Base-by-base conservation (phyloP, 805 yeast species). In the Candida tammaniensis region DNA sequence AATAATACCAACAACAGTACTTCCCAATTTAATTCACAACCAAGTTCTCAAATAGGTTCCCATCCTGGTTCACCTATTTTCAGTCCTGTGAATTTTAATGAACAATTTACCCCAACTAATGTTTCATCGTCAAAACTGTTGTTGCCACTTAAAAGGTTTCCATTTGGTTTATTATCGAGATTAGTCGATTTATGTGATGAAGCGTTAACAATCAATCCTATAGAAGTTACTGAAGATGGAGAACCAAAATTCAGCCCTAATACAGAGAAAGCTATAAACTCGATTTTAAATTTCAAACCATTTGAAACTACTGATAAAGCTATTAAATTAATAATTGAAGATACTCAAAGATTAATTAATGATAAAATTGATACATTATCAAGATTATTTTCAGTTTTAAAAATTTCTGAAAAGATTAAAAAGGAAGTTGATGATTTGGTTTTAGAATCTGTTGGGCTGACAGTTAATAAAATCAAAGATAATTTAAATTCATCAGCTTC, bases 391-490 rank as follows among this genome's bases (percentile, higher is more conserved):
- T 83, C 88, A 41, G 76, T 86, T 2, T 65, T 86, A 40, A 77
- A 82, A 36, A 87, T 82, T 54, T 79, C 85, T 14, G 82, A 82
- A 43, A 81, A 78, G 47, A 78, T 88, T 31, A 83, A 86, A 34
- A 75, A 72, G 33, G 96, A 89, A 55, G 84, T 87, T 3, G 93
- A 87, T 51, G 70, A 59, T 14, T 61, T 79, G 49, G 88, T 88
- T 3, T 57, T 84, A 17, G 59, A 65, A 23, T 67, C 82, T 1
- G 85, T 89, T 3, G 62, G 70, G 16, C 78, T 78, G 22, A 82
- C 93, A 0, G 71, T 87, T 2, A 56, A 61, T 23, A 75, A 71
- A 46, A 80, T 76, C 9, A 63, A 64, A 34, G 76, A 61, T 27
- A 40, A n/a, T 15, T 16, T 34, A 16, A 34, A 27, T 10, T 13